Evolutionary conservation across 1,284 basidiomycete species (phyloP).

Genomic region (Ganoderma lingzhi): DNA sequence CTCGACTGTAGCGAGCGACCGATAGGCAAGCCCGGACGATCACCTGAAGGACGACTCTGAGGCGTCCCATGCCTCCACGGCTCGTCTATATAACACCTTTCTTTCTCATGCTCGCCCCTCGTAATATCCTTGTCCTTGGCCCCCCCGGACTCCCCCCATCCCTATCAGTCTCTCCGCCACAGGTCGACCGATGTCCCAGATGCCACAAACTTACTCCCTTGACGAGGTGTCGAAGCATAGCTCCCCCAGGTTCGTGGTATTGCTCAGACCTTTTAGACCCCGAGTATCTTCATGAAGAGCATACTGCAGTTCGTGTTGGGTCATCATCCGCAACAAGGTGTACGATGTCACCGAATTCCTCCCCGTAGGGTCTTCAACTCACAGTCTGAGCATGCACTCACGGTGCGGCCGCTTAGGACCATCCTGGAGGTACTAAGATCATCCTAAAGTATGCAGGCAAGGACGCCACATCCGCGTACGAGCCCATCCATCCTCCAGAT

Average conservation of each 20-base stretch:
- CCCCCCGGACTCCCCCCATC: neutral
- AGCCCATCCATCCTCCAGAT: conserved; percentile 78
- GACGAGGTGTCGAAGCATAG: conserved; percentile 62
- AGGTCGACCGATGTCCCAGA: conserved; percentile 23
- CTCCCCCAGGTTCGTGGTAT: conserved; percentile 50
- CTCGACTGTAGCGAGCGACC: neutral
- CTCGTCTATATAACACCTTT: conserved; percentile 17
- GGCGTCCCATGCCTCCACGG: conserved; percentile 12
- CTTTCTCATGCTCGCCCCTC: conserved; percentile 1
- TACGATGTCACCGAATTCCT: conserved; percentile 91
- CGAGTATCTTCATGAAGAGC: neutral
- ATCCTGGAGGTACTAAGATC: conserved; percentile 84
- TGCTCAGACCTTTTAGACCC: neutral
- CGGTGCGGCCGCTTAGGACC: conserved; percentile 56
- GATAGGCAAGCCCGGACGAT: conserved; percentile 7
- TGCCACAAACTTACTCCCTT: conserved; percentile 47
- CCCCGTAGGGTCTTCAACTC: conserved; percentile 47
- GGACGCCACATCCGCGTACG: conserved; percentile 79
- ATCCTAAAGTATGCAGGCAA: conserved; percentile 83
- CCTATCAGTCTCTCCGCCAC: neutral
- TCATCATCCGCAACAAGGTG: conserved; percentile 80
- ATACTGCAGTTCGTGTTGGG: conserved; percentile 83
- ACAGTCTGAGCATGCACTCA: neutral
- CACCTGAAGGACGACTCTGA: conserved; percentile 14
- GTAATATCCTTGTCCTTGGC: neutral